These are phyloP conservation scores for Peterozyma xylosa DNA, from an alignment of 805 yeast genomes.

Conservation along the genomic window DNA sequence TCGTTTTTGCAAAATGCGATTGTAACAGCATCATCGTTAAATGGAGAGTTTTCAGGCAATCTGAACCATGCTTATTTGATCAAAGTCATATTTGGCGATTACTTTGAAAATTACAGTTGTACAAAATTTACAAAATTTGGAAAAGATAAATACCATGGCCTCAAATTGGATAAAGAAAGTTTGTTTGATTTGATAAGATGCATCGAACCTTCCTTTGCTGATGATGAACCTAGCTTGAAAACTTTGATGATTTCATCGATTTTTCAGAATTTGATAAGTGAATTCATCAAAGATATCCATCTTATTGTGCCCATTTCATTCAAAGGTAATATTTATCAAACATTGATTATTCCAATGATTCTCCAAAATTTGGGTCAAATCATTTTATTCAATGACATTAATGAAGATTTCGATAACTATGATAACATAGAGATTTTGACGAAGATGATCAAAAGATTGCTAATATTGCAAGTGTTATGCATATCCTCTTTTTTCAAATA, in stretches of 20 bases:
- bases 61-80: constrained; percentile 3
- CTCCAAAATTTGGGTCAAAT: constrained; percentile 7
- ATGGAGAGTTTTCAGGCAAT: constrained; percentile 17
- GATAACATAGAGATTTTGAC: background rate
- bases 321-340: constrained; percentile 11
- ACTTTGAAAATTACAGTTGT: background rate
- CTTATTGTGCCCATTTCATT: constrained; percentile 8
- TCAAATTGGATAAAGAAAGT: background rate
- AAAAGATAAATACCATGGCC: background rate
- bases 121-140: background rate
- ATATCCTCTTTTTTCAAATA: constrained; percentile 5
- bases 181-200: background rate
- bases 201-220: background rate
- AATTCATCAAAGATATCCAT: constrained; percentile 11
- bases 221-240: background rate
- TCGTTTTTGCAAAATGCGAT: constrained; percentile 21
- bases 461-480: constrained; percentile 7
- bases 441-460: constrained; percentile 1
- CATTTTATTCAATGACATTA: background rate
- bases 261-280: constrained; percentile 11
- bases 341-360: constrained; percentile 9
- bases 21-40: constrained; percentile 16
- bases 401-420: background rate
- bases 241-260: background rate
- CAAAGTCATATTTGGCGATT: constrained; percentile 16